Conservation (phyloP, 371 early-diverging fungal species). For the Lichtheimia hyalospora region DNA sequence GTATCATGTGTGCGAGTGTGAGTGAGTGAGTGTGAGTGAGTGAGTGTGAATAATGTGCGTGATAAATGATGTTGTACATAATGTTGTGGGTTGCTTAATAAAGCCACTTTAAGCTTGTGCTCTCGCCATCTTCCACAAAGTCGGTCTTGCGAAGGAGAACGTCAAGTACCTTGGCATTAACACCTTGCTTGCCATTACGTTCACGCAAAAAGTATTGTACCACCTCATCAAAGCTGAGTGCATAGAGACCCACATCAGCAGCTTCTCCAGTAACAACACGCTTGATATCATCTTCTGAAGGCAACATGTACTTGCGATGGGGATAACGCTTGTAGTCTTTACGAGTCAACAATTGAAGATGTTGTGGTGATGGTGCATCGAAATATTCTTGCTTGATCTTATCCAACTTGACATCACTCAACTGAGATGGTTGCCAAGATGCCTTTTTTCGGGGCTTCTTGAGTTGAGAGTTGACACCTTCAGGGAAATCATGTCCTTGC, state of each 20-base stretch:
- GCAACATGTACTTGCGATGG: conserved; percentile 76
- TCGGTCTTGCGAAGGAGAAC: conserved; percentile 66
- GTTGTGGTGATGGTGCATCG: conserved; percentile 35
- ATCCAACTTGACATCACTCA: conserved; percentile 53
- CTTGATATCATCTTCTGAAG: conserved; percentile 79
- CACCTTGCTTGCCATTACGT: conserved; percentile 69
- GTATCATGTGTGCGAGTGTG: too few species aligned
- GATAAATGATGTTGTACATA: conserved; percentile 3
- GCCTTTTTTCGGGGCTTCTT: conserved; percentile 65
- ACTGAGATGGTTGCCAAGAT: conserved; percentile 73
- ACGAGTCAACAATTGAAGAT: conserved; percentile 33
- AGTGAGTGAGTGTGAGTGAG: neutral
- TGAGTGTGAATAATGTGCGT: too few species aligned
- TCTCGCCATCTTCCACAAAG: conserved; percentile 28
- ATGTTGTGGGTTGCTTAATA: conserved; percentile 23
- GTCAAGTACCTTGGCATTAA: conserved; percentile 69
- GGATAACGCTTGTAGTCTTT: conserved; percentile 64
- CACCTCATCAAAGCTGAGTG: conserved; percentile 67
- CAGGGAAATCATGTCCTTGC: conserved; percentile 80
- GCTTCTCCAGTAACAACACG: conserved; percentile 64
- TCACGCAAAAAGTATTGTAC: conserved; percentile 65
- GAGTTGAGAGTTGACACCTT: conserved; percentile 84
- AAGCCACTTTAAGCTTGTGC: conserved; percentile 44
- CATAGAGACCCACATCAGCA: conserved; percentile 56
- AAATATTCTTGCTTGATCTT: conserved; percentile 65